Conservation (phyloP, 2,329 filamentous ascomycete species). For the Talaromyces sp. region DNA sequence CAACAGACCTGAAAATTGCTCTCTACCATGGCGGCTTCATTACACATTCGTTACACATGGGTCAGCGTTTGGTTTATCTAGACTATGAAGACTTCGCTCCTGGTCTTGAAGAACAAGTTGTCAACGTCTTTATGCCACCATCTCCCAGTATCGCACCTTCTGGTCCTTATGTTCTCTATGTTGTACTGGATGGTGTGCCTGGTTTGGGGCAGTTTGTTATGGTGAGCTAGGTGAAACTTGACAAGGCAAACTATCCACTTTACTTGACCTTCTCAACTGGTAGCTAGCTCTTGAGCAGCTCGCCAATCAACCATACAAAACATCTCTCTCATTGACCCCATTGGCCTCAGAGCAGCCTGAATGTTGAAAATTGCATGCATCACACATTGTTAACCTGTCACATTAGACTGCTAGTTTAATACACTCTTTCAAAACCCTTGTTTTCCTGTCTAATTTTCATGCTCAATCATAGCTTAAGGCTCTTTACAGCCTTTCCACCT, state of each 20-base stretch:
- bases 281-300: no score
- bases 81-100: conserved; percentile 47
- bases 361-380: not conserved
- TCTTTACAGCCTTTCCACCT: not conserved
- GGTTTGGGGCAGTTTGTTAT: conserved; percentile 49
- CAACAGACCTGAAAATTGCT: conserved; percentile 45
- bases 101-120: conserved; percentile 38
- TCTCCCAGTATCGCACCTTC: conserved; percentile 53
- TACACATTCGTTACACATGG: conserved; percentile 59
- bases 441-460: not conserved
- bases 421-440: not conserved
- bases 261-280: no score
- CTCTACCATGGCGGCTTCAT: conserved; percentile 58
- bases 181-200: conserved; percentile 53
- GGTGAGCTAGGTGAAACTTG: conserved; percentile 14
- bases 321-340: no score
- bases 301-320: no score
- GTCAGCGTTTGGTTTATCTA: conserved; percentile 53
- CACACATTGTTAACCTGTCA: not conserved
- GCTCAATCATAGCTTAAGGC: no score
- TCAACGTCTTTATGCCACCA: conserved; percentile 52
- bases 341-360: no score
- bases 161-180: conserved; percentile 57
- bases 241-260: no score
- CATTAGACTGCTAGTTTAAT: not conserved